These are phyloP conservation scores for Aspergillus spinulosporus DNA, from an alignment of 2,329 filamentous ascomycete genomes.

Conservation along the genomic window DNA sequence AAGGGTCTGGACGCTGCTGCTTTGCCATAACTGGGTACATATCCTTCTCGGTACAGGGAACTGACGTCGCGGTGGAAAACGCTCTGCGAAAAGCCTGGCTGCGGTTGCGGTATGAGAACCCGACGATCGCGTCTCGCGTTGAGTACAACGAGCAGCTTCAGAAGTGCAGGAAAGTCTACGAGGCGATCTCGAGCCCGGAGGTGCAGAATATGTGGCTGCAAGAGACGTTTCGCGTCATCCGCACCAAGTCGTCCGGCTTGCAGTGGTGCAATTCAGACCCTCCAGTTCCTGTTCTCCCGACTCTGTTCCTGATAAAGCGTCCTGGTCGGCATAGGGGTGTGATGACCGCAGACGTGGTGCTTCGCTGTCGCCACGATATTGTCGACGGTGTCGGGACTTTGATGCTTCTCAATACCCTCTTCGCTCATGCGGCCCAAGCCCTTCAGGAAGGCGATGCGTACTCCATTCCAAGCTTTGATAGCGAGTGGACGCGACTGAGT, in stretches of 20 bases:
- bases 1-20: conserved; percentile 42
- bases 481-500: conserved; percentile 26
- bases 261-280: conserved; percentile 31
- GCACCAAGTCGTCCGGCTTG: conserved; percentile 16
- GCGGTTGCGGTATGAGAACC: conserved; percentile 26
- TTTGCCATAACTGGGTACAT: conserved; percentile 47
- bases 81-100: conserved; percentile 26
- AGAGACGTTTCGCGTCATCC: conserved; percentile 21
- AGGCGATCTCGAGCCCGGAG: conserved; percentile 7
- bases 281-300: conserved; percentile 25
- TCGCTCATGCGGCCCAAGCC: conserved; percentile 18
- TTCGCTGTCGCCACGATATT: conserved; percentile 26
- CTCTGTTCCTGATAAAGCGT: conserved; percentile 25
- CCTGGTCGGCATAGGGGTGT: neutral
- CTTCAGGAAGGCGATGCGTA: conserved; percentile 13
- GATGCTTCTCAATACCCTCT: conserved; percentile 24
- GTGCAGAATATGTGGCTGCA: conserved; percentile 20
- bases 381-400: conserved; percentile 28
- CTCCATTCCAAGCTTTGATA: conserved; percentile 16
- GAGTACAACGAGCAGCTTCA: conserved; percentile 18
- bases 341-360: conserved; percentile 20
- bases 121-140: conserved; percentile 27
- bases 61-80: conserved; percentile 5
- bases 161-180: conserved; percentile 26
- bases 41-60: conserved; percentile 22